Conservation (phyloP, 331 rosid genomes). For the Malus hybrid region DNA sequence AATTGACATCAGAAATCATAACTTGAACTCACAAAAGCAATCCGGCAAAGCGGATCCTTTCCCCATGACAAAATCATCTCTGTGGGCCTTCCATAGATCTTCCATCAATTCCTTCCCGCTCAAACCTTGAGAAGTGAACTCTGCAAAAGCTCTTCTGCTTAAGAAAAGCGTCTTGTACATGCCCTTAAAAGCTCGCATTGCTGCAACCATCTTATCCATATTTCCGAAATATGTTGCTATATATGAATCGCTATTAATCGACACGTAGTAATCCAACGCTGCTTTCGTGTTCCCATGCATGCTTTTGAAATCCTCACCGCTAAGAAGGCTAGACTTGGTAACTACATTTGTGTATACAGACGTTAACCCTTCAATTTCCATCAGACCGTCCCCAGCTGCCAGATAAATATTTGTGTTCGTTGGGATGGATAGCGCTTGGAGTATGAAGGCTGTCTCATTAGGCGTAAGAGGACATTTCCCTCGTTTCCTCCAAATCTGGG, state of each 20-base stretch:
- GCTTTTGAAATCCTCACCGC: conserved; percentile 65
- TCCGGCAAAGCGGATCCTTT: conserved; percentile 76
- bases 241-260: conserved; percentile 78
- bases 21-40: conserved; percentile 75
- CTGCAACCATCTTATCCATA: conserved; percentile 98
- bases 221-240: conserved; percentile 85
- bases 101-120: conserved; percentile 44
- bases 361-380: conserved; percentile 75
- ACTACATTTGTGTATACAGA: conserved; percentile 49
- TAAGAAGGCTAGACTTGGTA: conserved; percentile 73
- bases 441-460: conserved; percentile 75
- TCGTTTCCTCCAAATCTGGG: conserved; percentile 66
- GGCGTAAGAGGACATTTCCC: conserved; percentile 92
- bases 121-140: conserved; percentile 51
- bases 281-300: conserved; percentile 99
- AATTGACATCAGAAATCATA: conserved; percentile 31
- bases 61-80: conserved; percentile 65
- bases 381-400: conserved; percentile 89
- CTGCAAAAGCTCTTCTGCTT: conserved; percentile 75
- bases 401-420: conserved; percentile 65
- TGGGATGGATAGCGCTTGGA: conserved; percentile 52
- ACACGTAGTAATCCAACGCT: conserved; percentile 81
- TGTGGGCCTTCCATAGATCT: conserved; percentile 63
- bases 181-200: conserved; percentile 75
- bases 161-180: conserved; percentile 65